Base-by-base conservation (phyloP, 805 yeast genomes). In the Candida ovalis region DNA sequence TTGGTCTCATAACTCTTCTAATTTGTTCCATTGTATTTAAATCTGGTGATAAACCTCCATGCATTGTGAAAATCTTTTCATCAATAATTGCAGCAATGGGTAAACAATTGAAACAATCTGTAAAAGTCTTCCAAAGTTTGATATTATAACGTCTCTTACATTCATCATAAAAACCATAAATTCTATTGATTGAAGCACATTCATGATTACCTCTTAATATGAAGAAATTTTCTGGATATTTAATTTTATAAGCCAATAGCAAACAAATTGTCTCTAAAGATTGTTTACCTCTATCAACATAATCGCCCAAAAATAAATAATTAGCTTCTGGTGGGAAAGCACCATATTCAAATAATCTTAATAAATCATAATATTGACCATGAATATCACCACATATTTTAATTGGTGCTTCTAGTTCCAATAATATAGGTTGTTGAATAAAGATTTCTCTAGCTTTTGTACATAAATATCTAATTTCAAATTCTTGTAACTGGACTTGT, bases 241-340 rank as follows among this genome's bases (percentile, higher is more conserved):
- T 92, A 72, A 92, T 92, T 75, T 92, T 92, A 77, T 92, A 92
- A 39, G 97, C 97, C 64, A 92, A 80, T 63, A 92, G 75, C 56
- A 92, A 74, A 71, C 98, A 92, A 62, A 92, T 92, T 17, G 98
- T 94, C 71, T 92, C 99, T 60, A 94, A 74, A 27, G 96, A 88
- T 75, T 94, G 98, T 68, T 91, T 90, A 64, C 99, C 99, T 77
- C 99, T 86, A 75, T 92, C 99, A 57, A 92, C 99, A 66, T 92
- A 92, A 76, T 92, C 99, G 57, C 99, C 99, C 51, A 92, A 73
- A 67, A 92, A 92, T 61, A 92, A 75, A 73, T 92, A 92, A 74
- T 92, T 92, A 18, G 98, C 96, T 69, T 94, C 98, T 12, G 99
- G 99, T 1, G 99, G 99, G 77, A 94, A 92, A 2, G 98, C 99